Base-by-base conservation (phyloP, 1,284 basidiomycete species). In the Puccinia coronata region DNA sequence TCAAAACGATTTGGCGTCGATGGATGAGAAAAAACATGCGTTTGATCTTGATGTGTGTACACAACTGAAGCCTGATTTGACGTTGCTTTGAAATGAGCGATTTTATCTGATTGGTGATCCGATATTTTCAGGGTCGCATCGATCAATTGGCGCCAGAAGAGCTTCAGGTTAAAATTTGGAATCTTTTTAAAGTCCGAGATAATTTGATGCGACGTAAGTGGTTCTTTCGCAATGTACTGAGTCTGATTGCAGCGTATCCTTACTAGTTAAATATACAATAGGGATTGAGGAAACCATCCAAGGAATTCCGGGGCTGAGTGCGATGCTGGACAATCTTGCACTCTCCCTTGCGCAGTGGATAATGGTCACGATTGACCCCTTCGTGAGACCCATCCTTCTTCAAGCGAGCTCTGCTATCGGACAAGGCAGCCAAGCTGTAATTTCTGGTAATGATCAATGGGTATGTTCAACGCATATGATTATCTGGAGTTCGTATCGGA, bases 121-220 rank as follows among this genome's bases (percentile, higher is more conserved):
- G 18, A 39, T 36, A 18, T 1, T 61, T 61, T 82, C 83, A 51
- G 85, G 85, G 25, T 84, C 85, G 8, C 49, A 77, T 92, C 0
- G 90, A 92, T 83, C 90, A 92, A 61, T 93, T 97, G 94, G 91
- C 88, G 78, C 94, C 95, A 0, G 93, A 96, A 86, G 94, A 97
- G 86, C 85, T 96, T 82, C 92, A 96, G 86, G 87, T 90, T 2
- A 90, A 91, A 2, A 87, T 96, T 20, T 96, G 94, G 94, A 90
- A 93, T 87, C 91, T 97, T 16, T 87, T 97, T 84, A 91, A 89
- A 65, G 95, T 96, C 87, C 89, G 94, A 73, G 95, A 98, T 87
- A 90, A 90, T 53, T 86, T 91, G 69, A 79, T 79, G 76, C 76
- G 76, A 47, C 76, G 76, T 79, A 25, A 69, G 76, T 70, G 20